Evolutionary conservation across 305 asterid species (phyloP).

Genomic region (Andrographis paniculata): DNA sequence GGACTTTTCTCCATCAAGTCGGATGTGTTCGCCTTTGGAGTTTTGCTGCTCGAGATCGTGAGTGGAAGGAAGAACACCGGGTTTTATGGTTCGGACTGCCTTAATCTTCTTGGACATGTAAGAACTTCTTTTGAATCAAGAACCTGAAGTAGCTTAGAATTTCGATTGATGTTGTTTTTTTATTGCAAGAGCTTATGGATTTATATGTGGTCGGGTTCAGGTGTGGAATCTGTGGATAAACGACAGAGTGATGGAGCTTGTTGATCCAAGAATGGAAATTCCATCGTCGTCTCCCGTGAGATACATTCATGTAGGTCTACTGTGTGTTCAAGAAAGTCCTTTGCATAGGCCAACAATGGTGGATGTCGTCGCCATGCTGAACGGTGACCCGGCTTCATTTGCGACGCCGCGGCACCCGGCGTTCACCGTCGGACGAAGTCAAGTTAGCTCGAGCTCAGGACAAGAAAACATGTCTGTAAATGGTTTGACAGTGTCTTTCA

Average conservation of each 20-base stretch:
- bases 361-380: slow-evolving; percentile 7
- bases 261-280: not conserved
- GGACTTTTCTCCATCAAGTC: slow-evolving; percentile 4
- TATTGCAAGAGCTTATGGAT: too few relatives aligned
- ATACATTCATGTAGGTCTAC: not conserved
- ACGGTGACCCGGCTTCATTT: not conserved
- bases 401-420: slow-evolving; percentile 9
- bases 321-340: slow-evolving; percentile 1
- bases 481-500: slow-evolving; percentile 5
- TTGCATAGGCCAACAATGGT: slow-evolving; percentile 11
- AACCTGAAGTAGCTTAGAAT: too few relatives aligned
- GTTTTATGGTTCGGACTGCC: not conserved
- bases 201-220: not conserved
- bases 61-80: slow-evolving; percentile 3
- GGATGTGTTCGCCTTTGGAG: slow-evolving; percentile 3
- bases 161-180: too few relatives aligned
- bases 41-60: not conserved
- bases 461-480: not conserved
- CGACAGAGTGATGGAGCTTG: not conserved
- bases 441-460: not conserved
- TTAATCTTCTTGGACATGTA: not conserved
- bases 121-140: not conserved
- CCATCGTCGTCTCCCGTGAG: not conserved
- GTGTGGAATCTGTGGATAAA: not conserved
- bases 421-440: not conserved